Evolutionary conservation across 306 rosid species (phyloP), one percentile per base, ranked within the genome.

Genomic region (Rosa persica): DNA sequence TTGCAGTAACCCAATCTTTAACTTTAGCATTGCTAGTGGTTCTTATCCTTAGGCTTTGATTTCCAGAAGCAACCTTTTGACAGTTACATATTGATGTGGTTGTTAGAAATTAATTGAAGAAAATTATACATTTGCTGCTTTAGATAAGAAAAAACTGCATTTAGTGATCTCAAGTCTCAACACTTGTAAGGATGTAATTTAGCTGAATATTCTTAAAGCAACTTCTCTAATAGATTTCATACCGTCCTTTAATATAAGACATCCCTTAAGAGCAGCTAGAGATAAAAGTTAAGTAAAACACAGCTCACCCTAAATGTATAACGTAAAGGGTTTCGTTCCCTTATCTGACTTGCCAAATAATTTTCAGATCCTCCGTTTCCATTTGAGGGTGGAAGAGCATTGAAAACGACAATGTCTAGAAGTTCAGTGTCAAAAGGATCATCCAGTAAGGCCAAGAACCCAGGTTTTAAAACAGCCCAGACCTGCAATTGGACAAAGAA

Each of bases 391-490:
- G 86, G 86, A 54, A 79, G 80, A 61, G 76, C 82, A 23, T 81
- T 81, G 64, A 86, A 86, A 57, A 86, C 62, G 34, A 83, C 73
- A 76, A 86, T 86, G 72, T 86, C 87, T 34, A 83, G 72, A 25
- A 86, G 87, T 73, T 81, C 72, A 3, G 80, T 25, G 64, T 86
- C 86, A 54, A 83, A 73, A 78, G 89, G 87, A 76, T 86, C 84
- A 62, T 85, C 85, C 17, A 86, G 58, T 48, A 86, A 72, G 79
- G 89, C 87, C 79, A 86, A 73, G 83, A 86, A 86, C 60, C 89
- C 89, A 48, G 89, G 87, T 62, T 83, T 86, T 46, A 86, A 67
- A 84, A 86, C 89, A 44, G 87, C 87, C 89, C 89, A 86, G 43
- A 83, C 89, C 89, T 86, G 86, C 68, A 76, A 72, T 47, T 49